Conservation (phyloP, 1,139 yeast species). For the Geotrichum armillariae region DNA sequence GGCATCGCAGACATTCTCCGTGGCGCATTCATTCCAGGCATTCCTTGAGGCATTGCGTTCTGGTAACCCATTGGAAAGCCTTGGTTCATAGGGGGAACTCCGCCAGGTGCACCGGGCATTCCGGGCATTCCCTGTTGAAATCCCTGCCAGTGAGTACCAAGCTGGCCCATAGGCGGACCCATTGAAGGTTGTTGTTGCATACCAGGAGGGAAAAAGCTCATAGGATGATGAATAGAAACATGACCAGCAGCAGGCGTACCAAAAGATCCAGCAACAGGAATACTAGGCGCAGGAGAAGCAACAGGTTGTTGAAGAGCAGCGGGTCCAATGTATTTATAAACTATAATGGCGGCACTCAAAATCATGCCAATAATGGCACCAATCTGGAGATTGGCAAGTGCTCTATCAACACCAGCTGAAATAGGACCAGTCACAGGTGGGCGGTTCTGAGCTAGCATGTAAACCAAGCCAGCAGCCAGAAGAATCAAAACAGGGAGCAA, state of each 20-base stretch:
- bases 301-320: neutral
- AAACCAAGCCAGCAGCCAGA: slow-evolving; percentile 5
- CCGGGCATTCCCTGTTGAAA: neutral
- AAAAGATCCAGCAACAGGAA: slow-evolving; percentile 16
- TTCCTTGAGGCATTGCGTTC: neutral
- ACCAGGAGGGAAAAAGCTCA: neutral
- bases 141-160: neutral
- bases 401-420: slow-evolving; percentile 12
- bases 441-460: slow-evolving; percentile 9
- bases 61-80: neutral
- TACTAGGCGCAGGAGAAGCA: neutral
- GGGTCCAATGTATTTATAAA: neutral
- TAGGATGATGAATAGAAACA: neutral
- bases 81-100: neutral
- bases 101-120: neutral
- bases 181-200: neutral
- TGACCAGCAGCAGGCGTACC: neutral
- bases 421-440: slow-evolving; percentile 18
- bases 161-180: neutral
- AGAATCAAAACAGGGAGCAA: slow-evolving; percentile 5
- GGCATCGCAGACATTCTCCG: neutral
- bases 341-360: slow-evolving; percentile 2
- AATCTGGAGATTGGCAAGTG: slow-evolving; percentile 14
- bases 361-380: slow-evolving; percentile 9
- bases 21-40: neutral